Conservation (phyloP, 2,329 filamentous ascomycete species). For the Amauroascus verrucosus region DNA sequence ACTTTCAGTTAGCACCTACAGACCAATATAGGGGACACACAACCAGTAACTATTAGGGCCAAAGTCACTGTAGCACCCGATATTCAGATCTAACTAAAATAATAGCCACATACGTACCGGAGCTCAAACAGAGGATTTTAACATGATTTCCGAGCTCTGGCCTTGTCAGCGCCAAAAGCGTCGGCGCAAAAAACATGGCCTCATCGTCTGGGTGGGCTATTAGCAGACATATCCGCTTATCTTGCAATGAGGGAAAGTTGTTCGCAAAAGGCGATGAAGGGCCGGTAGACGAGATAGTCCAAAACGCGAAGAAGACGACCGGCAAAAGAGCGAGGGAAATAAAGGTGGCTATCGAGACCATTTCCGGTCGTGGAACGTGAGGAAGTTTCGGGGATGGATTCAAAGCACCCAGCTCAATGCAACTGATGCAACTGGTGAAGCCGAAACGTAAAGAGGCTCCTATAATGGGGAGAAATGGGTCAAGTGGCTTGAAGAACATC, state of each 20-base stretch:
- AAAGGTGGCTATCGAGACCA: conserved; percentile 13
- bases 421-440: neutral
- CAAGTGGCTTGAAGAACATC: neutral
- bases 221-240: conserved; percentile 81
- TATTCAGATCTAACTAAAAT: neutral
- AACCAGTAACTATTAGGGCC: neutral
- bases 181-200: conserved; percentile 97
- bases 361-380: neutral
- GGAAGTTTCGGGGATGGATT: neutral
- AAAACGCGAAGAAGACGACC: conserved; percentile 36
- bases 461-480: neutral
- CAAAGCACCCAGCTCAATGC: neutral
- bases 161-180: conserved; percentile 69
- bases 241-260: conserved; percentile 52
- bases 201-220: conserved; percentile 98
- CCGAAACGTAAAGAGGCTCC: neutral
- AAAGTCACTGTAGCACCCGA: neutral
- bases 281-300: conserved; percentile 33
- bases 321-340: conserved; percentile 28
- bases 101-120: conserved; percentile 43
- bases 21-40: neutral
- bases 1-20: neutral
- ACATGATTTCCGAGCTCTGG: conserved; percentile 78
- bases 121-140: conserved; percentile 87
- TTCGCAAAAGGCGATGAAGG: conserved; percentile 30